Conservation (phyloP, 768 basidiomycete species). For the Amanita muscaria region DNA sequence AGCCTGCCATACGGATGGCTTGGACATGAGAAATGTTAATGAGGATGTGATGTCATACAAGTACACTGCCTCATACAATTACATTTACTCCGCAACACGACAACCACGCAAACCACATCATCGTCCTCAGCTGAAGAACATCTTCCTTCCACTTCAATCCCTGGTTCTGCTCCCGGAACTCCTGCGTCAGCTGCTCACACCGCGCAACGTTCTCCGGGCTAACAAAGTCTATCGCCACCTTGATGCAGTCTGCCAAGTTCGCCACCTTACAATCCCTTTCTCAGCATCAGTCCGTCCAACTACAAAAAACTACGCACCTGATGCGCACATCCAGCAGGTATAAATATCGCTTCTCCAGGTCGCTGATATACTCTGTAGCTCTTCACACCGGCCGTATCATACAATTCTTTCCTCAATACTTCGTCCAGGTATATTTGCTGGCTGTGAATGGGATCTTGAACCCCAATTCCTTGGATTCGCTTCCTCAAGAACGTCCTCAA, state of each 20-base stretch:
- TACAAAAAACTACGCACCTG: constrained; percentile 41
- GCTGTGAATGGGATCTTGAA: constrained; percentile 80
- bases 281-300: not conserved
- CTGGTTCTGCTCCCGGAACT: constrained; percentile 88
- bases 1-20: constrained; percentile 34
- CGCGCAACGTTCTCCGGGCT: constrained; percentile 86
- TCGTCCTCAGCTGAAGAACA: constrained; percentile 80
- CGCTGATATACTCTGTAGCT: constrained; percentile 83
- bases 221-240: constrained; percentile 92
- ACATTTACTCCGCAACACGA: constrained; percentile 34
- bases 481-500: constrained; percentile 67
- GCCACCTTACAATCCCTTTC: constrained; percentile 51
- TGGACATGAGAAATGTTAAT: constrained; percentile 17
- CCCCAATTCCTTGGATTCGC: constrained; percentile 33
- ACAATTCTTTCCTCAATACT: constrained; percentile 57
- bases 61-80: not conserved
- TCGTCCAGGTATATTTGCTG: constrained; percentile 83
- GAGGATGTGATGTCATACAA: constrained; percentile 1
- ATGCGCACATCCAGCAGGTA: constrained; percentile 90
- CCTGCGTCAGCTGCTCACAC: constrained; percentile 77
- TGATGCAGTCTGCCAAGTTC: constrained; percentile 91
- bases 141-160: constrained; percentile 90
- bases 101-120: constrained; percentile 93
- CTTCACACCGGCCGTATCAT: constrained; percentile 56
- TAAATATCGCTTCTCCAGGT: constrained; percentile 90